Conservation (phyloP, 2,329 filamentous ascomycete genomes). For the Aspergillus sp. region DNA sequence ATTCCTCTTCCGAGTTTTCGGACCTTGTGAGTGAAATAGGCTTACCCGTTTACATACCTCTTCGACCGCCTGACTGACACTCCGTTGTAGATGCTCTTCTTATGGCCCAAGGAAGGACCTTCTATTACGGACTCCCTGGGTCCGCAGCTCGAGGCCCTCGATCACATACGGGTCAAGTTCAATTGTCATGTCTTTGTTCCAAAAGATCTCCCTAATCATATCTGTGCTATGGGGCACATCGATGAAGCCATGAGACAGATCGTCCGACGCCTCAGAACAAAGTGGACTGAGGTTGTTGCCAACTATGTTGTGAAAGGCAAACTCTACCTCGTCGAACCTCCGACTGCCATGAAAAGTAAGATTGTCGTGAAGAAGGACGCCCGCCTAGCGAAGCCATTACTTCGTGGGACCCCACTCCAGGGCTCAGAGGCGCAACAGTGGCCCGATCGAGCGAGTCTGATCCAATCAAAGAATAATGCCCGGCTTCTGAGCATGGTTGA, state of each 20-base stretch:
- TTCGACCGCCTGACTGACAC: not conserved
- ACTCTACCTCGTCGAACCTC: constrained; percentile 37
- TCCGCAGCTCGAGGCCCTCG: constrained; percentile 46
- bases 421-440: constrained; percentile 24
- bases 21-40: constrained; percentile 27
- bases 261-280: constrained; percentile 27
- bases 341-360: constrained; percentile 25
- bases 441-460: constrained; percentile 22
- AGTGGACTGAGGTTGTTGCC: constrained; percentile 33
- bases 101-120: constrained; percentile 50
- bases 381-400: constrained; percentile 21
- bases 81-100: constrained; percentile 39
- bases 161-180: constrained; percentile 45
- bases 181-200: constrained; percentile 46
- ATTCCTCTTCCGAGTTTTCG: constrained; percentile 22
- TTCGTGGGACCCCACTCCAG: constrained; percentile 24
- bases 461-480: constrained; percentile 33
- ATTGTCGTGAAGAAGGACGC: constrained; percentile 28
- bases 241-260: constrained; percentile 43
- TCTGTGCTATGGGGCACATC: constrained; percentile 34
- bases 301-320: constrained; percentile 34
- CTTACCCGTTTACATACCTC: not conserved
- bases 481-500: constrained; percentile 35
- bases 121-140: constrained; percentile 46
- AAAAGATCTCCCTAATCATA: constrained; percentile 30